phyloP scores from a whole-genome alignment of 2,329 filamentous ascomycete species.

The Elsinoe necatrix region DNA sequence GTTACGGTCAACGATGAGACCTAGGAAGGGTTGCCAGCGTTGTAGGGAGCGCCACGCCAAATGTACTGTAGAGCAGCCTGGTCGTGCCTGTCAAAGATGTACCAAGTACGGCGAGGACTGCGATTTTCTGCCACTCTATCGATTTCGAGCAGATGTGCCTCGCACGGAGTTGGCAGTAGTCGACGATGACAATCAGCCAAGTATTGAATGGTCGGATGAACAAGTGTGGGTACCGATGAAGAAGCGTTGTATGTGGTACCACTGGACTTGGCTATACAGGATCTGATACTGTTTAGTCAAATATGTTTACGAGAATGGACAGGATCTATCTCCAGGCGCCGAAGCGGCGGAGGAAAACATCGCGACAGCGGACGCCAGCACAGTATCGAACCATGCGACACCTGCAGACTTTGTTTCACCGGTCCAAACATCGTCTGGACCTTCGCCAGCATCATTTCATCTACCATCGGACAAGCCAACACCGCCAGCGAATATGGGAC shows the following conservation, averaged over 20 bases:
- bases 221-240: slow-evolving; percentile 6
- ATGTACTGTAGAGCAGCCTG: slow-evolving; percentile 20
- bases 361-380: background rate
- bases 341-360: background rate
- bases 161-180: slow-evolving; percentile 12
- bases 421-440: background rate
- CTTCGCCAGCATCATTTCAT: background rate
- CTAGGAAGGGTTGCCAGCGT: slow-evolving; percentile 21
- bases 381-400: background rate
- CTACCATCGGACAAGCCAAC: background rate
- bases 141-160: slow-evolving; percentile 16
- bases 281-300: background rate
- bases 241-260: background rate
- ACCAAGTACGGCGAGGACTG: slow-evolving; percentile 20
- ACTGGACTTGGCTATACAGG: background rate
- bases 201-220: slow-evolving; percentile 1
- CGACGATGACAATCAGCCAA: background rate
- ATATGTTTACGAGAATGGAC: slow-evolving; percentile 9
- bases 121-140: slow-evolving; percentile 21
- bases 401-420: background rate
- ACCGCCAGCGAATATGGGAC: background rate
- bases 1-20: slow-evolving; percentile 17
- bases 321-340: background rate
- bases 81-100: slow-evolving; percentile 20
- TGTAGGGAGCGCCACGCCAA: slow-evolving; percentile 23